phyloP scores from a whole-genome alignment of 768 basidiomycete genomes.

The Kwoniella botswanensis region DNA sequence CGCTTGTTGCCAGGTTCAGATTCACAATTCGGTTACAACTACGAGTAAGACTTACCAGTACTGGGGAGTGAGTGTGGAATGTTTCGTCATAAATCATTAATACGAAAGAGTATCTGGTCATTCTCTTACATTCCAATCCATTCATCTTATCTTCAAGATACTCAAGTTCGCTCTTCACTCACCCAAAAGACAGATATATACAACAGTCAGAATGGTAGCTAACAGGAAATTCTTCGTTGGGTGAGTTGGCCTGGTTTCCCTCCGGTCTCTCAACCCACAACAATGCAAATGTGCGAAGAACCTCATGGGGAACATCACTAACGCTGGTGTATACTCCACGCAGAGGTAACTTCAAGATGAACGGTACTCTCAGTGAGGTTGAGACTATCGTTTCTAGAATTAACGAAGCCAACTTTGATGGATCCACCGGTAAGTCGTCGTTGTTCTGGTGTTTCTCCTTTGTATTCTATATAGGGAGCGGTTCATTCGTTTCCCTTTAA shows the following conservation, averaged over 20 bases:
- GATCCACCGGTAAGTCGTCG: conserved; percentile 68
- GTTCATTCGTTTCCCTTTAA: too few relatives aligned
- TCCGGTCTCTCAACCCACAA: not conserved
- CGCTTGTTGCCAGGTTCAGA: not conserved
- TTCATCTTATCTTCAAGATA: not conserved
- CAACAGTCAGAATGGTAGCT: conserved; percentile 23
- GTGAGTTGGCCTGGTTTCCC: conserved; percentile 5
- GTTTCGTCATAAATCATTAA: not conserved
- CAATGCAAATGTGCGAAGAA: not conserved
- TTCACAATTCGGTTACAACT: too few relatives aligned
- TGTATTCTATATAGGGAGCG: not conserved
- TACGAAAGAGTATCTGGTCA: too few relatives aligned
- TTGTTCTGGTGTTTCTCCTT: not conserved
- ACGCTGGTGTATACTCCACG: conserved; percentile 42
- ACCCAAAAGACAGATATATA: conserved; percentile 8
- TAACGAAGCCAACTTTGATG: conserved; percentile 79
- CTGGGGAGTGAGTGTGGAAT: not conserved
- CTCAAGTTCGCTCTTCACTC: not conserved
- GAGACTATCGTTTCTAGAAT: conserved; percentile 70
- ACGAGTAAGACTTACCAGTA: too few relatives aligned
- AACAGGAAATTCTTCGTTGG: conserved; percentile 31
- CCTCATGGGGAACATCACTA: not conserved
- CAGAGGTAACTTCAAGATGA: conserved; percentile 98
- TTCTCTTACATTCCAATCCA: not conserved
- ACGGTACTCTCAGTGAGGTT: conserved; percentile 71